A percentile compares a stretch with the other conserved stretches of the same genome.
phyloP scores from a whole-genome alignment of 1,139 yeast genomes.

The Kurtzmaniella quercitrusa region DNA sequence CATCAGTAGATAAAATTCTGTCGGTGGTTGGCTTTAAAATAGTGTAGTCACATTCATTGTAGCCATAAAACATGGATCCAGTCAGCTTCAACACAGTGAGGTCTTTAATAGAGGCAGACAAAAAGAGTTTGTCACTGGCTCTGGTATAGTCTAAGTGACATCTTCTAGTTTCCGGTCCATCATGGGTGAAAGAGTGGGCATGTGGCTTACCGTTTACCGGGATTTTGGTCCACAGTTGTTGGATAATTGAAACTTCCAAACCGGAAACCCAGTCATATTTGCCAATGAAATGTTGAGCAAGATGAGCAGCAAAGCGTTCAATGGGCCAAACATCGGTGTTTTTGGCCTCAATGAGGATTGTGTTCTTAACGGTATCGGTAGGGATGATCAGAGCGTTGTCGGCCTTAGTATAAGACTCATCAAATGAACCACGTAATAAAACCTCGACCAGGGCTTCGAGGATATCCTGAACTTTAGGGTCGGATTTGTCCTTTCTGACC shows the following conservation, averaged over 20 bases:
- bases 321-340: slow-evolving; percentile 82
- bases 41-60: slow-evolving; percentile 81
- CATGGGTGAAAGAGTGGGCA: slow-evolving; percentile 78
- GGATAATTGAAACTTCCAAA: slow-evolving; percentile 61
- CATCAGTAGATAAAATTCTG: slow-evolving; percentile 84
- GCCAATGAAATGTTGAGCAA: slow-evolving; percentile 73
- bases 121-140: slow-evolving; percentile 43
- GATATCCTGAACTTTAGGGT: slow-evolving; percentile 72
- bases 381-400: slow-evolving; percentile 89
- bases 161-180: slow-evolving; percentile 76
- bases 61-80: slow-evolving; percentile 92
- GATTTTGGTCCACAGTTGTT: slow-evolving; percentile 76
- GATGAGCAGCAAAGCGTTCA: slow-evolving; percentile 81
- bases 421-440: slow-evolving; percentile 73
- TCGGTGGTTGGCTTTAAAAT: slow-evolving; percentile 78
- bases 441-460: slow-evolving; percentile 80
- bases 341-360: slow-evolving; percentile 78
- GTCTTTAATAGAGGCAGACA: slow-evolving; percentile 74
- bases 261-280: slow-evolving; percentile 77
- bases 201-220: slow-evolving; percentile 69
- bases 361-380: slow-evolving; percentile 91
- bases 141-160: slow-evolving; percentile 51
- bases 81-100: slow-evolving; percentile 87
- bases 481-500: slow-evolving; percentile 68
- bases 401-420: slow-evolving; percentile 76